Percentiles rank a stretch among this genome's conserved stretches.
These are phyloP conservation scores for Talaromyces wortmannii DNA, from an alignment of 495 filamentous ascomycete genomes.

Conservation along the genomic window DNA sequence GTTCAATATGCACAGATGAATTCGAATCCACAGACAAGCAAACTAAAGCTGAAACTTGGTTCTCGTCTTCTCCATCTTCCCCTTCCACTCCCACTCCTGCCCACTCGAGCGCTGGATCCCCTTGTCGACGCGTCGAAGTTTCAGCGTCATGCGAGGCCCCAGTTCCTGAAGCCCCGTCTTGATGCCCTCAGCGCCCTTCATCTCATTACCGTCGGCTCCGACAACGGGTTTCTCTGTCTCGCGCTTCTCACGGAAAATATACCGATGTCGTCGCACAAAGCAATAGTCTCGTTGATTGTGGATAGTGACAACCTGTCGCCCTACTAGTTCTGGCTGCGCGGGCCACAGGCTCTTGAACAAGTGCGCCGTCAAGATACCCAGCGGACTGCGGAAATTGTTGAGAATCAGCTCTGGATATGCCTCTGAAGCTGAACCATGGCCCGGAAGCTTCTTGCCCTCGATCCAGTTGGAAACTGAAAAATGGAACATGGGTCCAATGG, in stretches of 20 bases:
- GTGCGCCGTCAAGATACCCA: constrained; percentile 84
- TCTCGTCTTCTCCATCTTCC: constrained; percentile 83
- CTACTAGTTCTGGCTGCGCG: constrained; percentile 69
- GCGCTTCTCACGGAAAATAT: constrained; percentile 83
- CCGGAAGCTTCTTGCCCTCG: constrained; percentile 74
- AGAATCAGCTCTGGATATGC: constrained; percentile 91
- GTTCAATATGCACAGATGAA: too few relatives aligned
- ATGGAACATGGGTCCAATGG: constrained; percentile 80
- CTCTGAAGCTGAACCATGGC: constrained; percentile 81
- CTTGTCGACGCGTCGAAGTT: constrained; percentile 85
- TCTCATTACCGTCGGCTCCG: constrained; percentile 79
- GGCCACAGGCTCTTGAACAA: constrained; percentile 82
- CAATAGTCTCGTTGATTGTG: constrained; percentile 98
- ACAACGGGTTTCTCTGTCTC: constrained; percentile 80
- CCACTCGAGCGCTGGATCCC: constrained; percentile 75
- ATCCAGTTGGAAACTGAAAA: constrained; percentile 82
- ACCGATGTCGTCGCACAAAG: constrained; percentile 83
- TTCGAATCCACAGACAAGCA: constrained; percentile 1
- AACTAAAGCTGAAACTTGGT: constrained; percentile 83
- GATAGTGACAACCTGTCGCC: constrained; percentile 81
- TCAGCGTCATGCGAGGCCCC: constrained; percentile 78
- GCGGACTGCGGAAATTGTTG: constrained; percentile 90
- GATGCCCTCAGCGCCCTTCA: constrained; percentile 75
- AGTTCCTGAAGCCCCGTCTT: constrained; percentile 79
- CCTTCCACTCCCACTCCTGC: constrained; percentile 94